These are phyloP conservation scores for Diplosphaera chodatii DNA, from an alignment of 139 green algal genomes.

Conservation along the genomic window DNA sequence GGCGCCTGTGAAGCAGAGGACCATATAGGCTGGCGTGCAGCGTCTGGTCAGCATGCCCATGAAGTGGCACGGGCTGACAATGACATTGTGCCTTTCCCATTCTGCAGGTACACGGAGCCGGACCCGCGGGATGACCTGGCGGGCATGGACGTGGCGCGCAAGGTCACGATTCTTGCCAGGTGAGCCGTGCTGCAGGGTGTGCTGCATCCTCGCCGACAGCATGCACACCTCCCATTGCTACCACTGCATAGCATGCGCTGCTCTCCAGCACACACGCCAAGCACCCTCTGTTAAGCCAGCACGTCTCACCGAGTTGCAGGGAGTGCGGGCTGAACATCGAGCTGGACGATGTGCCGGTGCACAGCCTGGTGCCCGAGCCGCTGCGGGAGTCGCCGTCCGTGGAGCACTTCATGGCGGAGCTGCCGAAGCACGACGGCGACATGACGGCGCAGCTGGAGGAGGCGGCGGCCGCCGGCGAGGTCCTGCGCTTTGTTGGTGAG, in stretches of 20 bases:
- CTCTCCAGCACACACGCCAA: no score
- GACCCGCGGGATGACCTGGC: conserved; percentile 92
- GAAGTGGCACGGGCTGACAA: no score
- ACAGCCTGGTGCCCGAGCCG: conserved; percentile 78
- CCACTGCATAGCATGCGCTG: no score
- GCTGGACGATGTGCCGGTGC: conserved; percentile 78
- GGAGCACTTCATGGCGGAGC: conserved; percentile 76
- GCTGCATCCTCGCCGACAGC: no score
- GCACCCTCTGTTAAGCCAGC: no score
- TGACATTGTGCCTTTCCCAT: no score
- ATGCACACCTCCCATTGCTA: no score
- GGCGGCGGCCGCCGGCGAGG: conserved; percentile 76
- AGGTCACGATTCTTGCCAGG: conserved; percentile 62
- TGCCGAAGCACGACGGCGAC: conserved; percentile 85
- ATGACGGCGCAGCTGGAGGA: conserved; percentile 61
- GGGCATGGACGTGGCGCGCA: conserved; percentile 91
- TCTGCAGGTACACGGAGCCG: conserved; percentile 85
- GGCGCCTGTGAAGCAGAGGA: no score
- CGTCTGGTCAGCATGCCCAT: no score
- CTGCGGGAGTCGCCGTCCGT: conserved; percentile 37
- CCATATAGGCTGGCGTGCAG: no score
- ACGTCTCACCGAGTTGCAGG: no score
- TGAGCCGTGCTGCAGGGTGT: background rate
- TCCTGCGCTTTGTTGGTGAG: conserved; percentile 89
- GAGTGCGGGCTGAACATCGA: conserved; percentile 85